Evolutionary conservation across 179 eudicot species (phyloP), one percentile per base, ranked within the genome.

Genomic region (Heliamphora pulchella): DNA sequence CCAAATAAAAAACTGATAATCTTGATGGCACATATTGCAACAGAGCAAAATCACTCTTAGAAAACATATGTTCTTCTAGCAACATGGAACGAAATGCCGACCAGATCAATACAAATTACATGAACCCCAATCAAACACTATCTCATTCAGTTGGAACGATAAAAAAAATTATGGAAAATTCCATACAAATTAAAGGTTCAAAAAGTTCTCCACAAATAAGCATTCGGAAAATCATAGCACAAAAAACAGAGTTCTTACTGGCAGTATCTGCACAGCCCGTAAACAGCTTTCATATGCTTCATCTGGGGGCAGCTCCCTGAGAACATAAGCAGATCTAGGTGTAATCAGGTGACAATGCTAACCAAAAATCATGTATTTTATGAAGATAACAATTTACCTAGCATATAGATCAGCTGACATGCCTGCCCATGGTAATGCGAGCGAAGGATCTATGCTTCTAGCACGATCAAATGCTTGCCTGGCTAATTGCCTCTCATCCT

Each of bases 401-500:
- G 85, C 80, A 85, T 57, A 82, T 76, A 82, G 83, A 87, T 94
- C 93, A 78, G 94, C 91, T 67, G 99, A 87, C 98, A 94, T 96
- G 89, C 99, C 98, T 50, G 99, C 98, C 99, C 99, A 96, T 67
- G 99, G 99, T 84, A 94, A 88, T 62, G 99, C 91, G 80, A 96
- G 92, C 44, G 97, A 96, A 80, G 99, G 99, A 88, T 96, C 99
- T 86, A 96, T 96, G 87, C 99, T 94, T 80, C 99, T 89, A 74
- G 99, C 98, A 88, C 91, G 96, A 74, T 96, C 98, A 91, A 94
- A 96, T 47, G 99, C 98, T 81, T 86, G 89, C 74, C 86, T 90
- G 65, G 96, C 99, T 87, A 94, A 86, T 81, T 82, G 89, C 65
- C 77, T 88, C 79, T 91, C 84, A 77, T 88, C 96, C 82, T 87